Conservation (phyloP, 768 basidiomycete species). For the Galerina sulciceps region DNA sequence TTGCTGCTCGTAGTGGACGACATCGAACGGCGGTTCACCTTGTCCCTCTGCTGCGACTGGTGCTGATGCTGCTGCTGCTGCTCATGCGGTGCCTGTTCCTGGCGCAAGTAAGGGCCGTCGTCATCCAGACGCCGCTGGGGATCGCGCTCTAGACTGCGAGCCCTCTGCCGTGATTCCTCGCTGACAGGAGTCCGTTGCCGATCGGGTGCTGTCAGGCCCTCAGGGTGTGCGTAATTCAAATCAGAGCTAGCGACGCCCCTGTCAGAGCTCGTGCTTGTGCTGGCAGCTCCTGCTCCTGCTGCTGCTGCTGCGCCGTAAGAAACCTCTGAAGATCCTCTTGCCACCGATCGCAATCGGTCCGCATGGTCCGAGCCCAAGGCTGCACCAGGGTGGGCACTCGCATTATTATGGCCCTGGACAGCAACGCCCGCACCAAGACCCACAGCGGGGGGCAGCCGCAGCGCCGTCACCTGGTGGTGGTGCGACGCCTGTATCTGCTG, state of each 20-base stretch:
- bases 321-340: not conserved
- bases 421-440: not conserved
- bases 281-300: not conserved
- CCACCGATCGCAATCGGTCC: slow-evolving; percentile 10
- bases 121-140: too few species aligned
- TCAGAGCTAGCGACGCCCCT: too few species aligned
- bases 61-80: not conserved
- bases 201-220: too few species aligned
- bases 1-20: slow-evolving; percentile 21
- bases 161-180: too few species aligned
- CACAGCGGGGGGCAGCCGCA: slow-evolving; percentile 5
- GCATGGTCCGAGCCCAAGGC: not conserved
- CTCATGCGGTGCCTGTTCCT: not conserved
- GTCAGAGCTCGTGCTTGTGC: not conserved
- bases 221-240: too few species aligned
- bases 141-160: too few species aligned
- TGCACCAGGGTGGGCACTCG: too few species aligned
- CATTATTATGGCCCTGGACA: not conserved
- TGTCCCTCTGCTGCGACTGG: slow-evolving; percentile 2
- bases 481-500: not conserved
- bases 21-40: slow-evolving; percentile 19
- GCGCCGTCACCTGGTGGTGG: not conserved
- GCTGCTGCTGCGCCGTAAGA: not conserved
- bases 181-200: too few species aligned
- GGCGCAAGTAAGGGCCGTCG: not conserved